A percentile compares a stretch with the other conserved stretches of the same genome.
Conservation (phyloP, 345 rosid species). For the Brassica nigra region DNA sequence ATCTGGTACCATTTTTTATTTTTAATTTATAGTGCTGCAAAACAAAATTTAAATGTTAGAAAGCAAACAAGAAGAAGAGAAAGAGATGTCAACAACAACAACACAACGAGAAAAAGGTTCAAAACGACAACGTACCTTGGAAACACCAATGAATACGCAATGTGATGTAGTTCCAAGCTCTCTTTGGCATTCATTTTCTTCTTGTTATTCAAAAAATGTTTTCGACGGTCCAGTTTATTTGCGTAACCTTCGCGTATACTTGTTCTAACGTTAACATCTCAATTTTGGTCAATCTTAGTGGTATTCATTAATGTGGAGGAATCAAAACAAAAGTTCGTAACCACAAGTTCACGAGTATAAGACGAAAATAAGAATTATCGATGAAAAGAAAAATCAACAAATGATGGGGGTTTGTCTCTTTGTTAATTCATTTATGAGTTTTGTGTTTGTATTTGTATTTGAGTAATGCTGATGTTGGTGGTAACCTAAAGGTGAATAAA, state of each 20-base stretch:
- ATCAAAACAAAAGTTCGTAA: constrained; percentile 7
- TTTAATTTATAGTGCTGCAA: constrained; percentile 3
- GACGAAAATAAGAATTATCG: constrained; percentile 24
- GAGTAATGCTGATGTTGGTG: no score
- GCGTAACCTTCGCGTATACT: constrained; percentile 32
- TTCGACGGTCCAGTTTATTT: constrained; percentile 36
- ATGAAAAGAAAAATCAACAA: constrained; percentile 17
- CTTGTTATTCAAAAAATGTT: not conserved
- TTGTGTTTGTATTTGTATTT: no score
- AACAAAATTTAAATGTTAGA: not conserved
- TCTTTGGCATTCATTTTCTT: not conserved
- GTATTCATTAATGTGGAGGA: constrained; percentile 1
- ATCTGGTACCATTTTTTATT: not conserved
- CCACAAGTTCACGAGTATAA: constrained; percentile 32
- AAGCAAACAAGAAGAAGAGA: not conserved
- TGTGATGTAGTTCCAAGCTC: constrained; percentile 16
- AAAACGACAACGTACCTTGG: constrained; percentile 15
- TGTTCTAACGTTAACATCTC: constrained; percentile 35
- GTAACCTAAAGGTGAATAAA: no score
- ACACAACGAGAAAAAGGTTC: constrained; percentile 2
- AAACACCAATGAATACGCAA: constrained; percentile 7
- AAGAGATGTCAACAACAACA: constrained; percentile 24
- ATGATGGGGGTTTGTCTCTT: constrained; percentile 11
- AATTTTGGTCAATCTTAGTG: constrained; percentile 13
- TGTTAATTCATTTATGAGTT: not conserved